Evolutionary conservation across 2,329 filamentous ascomycete species (phyloP).

Genomic region (Trichoderma arundinaceum): DNA sequence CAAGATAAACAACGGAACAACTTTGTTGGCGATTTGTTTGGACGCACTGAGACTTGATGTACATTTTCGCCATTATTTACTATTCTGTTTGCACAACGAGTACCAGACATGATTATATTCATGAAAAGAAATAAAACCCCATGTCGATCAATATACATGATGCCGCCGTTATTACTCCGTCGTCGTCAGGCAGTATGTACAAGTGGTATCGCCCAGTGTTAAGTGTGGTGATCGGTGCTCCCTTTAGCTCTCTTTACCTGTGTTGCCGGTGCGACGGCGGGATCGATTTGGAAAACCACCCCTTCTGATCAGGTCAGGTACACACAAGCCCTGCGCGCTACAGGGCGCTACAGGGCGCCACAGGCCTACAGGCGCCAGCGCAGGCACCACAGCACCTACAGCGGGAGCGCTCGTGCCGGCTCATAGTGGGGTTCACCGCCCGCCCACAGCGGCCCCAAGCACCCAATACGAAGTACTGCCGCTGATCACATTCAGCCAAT

Average conservation of each 20-base stretch:
- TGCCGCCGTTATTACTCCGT: too few relatives aligned
- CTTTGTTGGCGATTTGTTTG: conserved; percentile 13
- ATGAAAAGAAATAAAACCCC: too few relatives aligned
- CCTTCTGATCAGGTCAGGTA: too few relatives aligned
- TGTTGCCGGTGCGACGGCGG: conserved; percentile 24
- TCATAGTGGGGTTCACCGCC: conserved; percentile 36
- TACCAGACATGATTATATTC: background rate
- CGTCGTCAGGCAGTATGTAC: too few relatives aligned
- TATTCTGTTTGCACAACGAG: background rate
- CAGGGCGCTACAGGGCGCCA: background rate
- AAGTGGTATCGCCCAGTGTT: too few relatives aligned
- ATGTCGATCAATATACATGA: too few relatives aligned
- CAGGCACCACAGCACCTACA: conserved; percentile 18
- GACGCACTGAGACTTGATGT: background rate
- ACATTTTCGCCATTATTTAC: too few relatives aligned
- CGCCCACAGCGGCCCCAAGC: conserved; percentile 24
- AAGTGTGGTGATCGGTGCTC: too few relatives aligned
- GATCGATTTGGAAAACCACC: background rate
- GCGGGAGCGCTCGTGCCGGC: conserved; percentile 2
- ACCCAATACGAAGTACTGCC: conserved; percentile 8
- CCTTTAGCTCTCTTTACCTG: too few relatives aligned
- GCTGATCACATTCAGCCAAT: background rate
- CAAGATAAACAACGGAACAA: conserved; percentile 8
- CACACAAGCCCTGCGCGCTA: background rate
- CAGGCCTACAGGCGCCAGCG: background rate